A percentile compares a stretch with the other conserved stretches of the same genome.
Conservation (phyloP, 2,329 filamentous ascomycete genomes). For the Phaeophleospora eucalypticola region DNA sequence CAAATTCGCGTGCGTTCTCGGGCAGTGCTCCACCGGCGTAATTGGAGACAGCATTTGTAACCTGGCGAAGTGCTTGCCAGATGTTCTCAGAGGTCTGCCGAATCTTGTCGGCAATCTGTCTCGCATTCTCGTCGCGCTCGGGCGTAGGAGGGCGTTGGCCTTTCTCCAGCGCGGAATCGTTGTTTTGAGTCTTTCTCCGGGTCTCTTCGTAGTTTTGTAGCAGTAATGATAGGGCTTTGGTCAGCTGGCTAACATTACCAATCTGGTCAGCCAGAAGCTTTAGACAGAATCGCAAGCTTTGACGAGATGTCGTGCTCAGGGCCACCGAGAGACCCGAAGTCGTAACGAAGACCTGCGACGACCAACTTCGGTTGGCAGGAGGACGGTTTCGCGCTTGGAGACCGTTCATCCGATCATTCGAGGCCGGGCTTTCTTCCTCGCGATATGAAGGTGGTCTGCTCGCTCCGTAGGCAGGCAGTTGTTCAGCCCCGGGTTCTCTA, state of each 20-base stretch:
- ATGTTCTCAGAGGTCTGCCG: slow-evolving; percentile 56
- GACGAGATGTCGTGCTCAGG: slow-evolving; percentile 82
- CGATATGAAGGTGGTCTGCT: slow-evolving; percentile 45
- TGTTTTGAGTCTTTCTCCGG: slow-evolving; percentile 45
- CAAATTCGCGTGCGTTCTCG: slow-evolving; percentile 78
- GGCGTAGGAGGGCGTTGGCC: slow-evolving; percentile 29
- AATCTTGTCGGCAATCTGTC: slow-evolving; percentile 71
- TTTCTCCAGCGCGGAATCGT: slow-evolving; percentile 38
- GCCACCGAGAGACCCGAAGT: slow-evolving; percentile 88
- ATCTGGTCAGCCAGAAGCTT: slow-evolving; percentile 78
- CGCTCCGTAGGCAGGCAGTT: slow-evolving; percentile 79
- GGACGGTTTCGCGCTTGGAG: slow-evolving; percentile 24
- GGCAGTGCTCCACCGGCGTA: slow-evolving; percentile 90
- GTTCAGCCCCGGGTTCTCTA: slow-evolving; percentile 56
- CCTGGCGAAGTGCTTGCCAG: slow-evolving; percentile 61
- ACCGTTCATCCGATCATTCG: slow-evolving; percentile 20
- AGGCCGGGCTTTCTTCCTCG: slow-evolving; percentile 31
- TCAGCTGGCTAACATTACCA: slow-evolving; percentile 70
- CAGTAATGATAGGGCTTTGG: slow-evolving; percentile 67
- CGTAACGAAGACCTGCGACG: slow-evolving; percentile 68
- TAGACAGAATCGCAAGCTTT: slow-evolving; percentile 79
- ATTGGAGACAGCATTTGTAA: slow-evolving; percentile 79
- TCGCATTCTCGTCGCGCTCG: slow-evolving; percentile 37
- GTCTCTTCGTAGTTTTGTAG: slow-evolving; percentile 72
- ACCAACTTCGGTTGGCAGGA: slow-evolving; percentile 57